phyloP scores from a whole-genome alignment of 495 filamentous ascomycete genomes.

The Physcia stellaris region DNA sequence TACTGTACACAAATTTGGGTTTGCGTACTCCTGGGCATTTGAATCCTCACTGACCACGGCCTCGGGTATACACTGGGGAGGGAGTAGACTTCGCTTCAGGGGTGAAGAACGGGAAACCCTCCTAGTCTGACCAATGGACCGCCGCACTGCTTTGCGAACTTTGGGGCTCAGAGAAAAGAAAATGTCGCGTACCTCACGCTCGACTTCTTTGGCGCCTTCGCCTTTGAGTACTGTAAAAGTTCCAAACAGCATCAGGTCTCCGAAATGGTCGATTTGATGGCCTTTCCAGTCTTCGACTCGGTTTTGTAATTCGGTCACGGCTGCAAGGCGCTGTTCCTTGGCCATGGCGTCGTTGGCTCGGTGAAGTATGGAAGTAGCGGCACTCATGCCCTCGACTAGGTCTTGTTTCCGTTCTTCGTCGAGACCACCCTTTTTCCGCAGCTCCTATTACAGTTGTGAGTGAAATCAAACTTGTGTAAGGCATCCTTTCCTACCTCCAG shows the following conservation, averaged over 20 bases:
- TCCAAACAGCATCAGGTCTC: constrained; percentile 78
- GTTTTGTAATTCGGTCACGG: constrained; percentile 61
- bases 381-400: constrained; percentile 55
- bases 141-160: neutral
- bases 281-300: constrained; percentile 98
- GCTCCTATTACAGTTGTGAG: constrained; percentile 40
- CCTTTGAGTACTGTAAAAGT: constrained; percentile 88
- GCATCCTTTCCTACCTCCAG: constrained; percentile 65
- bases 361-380: constrained; percentile 61
- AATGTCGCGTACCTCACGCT: constrained; percentile 60
- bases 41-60: too few relatives aligned
- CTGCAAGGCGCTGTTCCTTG: constrained; percentile 65
- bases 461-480: too few relatives aligned
- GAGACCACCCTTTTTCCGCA: constrained; percentile 65
- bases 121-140: too few relatives aligned
- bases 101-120: too few relatives aligned
- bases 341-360: constrained; percentile 83
- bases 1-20: neutral
- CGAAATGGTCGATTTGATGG: constrained; percentile 78
- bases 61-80: too few relatives aligned
- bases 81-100: too few relatives aligned
- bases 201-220: constrained; percentile 58
- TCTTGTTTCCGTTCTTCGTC: constrained; percentile 55
- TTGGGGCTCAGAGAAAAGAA: constrained; percentile 4
- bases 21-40: too few relatives aligned